These are phyloP conservation scores for Rhizopus stolonifer DNA, from an alignment of 371 early-diverging fungal species.

Conservation along the genomic window DNA sequence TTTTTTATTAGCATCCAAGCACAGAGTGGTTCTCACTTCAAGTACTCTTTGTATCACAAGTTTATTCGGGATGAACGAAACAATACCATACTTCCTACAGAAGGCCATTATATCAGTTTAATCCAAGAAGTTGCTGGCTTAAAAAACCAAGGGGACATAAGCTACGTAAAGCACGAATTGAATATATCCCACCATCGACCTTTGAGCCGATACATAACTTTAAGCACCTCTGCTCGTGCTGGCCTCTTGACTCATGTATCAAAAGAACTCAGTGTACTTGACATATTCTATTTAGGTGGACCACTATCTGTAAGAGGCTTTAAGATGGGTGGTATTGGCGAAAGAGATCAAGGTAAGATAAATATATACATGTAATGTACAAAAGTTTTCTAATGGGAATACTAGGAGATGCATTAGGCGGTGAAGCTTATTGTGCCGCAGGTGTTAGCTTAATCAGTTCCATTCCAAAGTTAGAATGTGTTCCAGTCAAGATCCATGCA, in stretches of 20 bases:
- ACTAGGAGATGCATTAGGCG: slow-evolving; percentile 84
- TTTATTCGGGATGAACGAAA: slow-evolving; percentile 75
- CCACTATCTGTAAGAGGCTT: slow-evolving; percentile 87
- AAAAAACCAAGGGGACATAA: slow-evolving; percentile 80
- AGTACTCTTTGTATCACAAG: slow-evolving; percentile 71
- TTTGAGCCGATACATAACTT: slow-evolving; percentile 33
- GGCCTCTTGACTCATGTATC: slow-evolving; percentile 67
- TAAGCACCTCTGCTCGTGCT: slow-evolving; percentile 31
- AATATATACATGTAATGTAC: not conserved
- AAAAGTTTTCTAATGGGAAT: not conserved
- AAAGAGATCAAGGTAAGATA: slow-evolving; percentile 69
- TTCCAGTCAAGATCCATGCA: slow-evolving; percentile 78
- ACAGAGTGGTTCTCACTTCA: slow-evolving; percentile 81
- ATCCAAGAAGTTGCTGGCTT: slow-evolving; percentile 48
- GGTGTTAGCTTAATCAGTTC: slow-evolving; percentile 80
- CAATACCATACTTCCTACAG: slow-evolving; percentile 68
- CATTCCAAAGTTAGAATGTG: slow-evolving; percentile 63
- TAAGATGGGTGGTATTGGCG: slow-evolving; percentile 82
- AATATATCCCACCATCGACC: slow-evolving; percentile 53
- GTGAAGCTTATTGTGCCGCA: slow-evolving; percentile 76
- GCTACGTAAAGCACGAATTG: slow-evolving; percentile 68
- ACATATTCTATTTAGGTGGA: slow-evolving; percentile 89
- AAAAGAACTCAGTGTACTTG: slow-evolving; percentile 53
- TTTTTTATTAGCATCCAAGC: slow-evolving; percentile 65
- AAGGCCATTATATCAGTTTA: slow-evolving; percentile 62